Base-by-base conservation (phyloP, 2,329 filamentous ascomycete genomes). In the Fusarium cyanostomum region DNA sequence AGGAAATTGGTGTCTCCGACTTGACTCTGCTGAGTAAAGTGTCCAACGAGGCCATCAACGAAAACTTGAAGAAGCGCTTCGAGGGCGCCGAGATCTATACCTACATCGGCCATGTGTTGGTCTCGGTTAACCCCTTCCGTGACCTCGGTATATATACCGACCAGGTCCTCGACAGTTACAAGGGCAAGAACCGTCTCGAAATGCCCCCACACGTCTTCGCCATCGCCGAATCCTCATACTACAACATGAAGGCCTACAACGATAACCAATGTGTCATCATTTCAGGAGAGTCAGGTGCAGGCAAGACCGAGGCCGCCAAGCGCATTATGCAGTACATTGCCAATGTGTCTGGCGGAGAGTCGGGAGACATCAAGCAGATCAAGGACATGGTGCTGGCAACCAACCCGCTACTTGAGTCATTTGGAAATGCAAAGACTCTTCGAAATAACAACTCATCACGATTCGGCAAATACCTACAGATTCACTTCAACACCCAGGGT, bases 191-290 rank as follows among this genome's bases (percentile, higher is more conserved):
- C 81, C 89, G 95, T 67, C 86, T 99, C 67, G 95, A 99, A 81
- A 88, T 92, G 81, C 91, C 93, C 26, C 95, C 95, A 8, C 95
- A 99, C 78, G 95, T 99, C 69, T 99, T 97, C 77, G 94, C 93
- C 60, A 95, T 99, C 73, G 95, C 95, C 74, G 95, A 99, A 79
- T 91, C 94, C 8, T 79, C 94, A 52, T 99, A 99, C 82, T 98
- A 98, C 82, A 98, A 99, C 82, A 98, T 99, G 95, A 98, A 98
- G 78, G 94, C 94, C 42, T 99, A 99, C 84, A 92, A 92, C 73
- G 95, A 98, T 71, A 98, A 98, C 81, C 95, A 99, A 78, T 98
- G 95, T 80, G 94, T 99, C 69, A 99, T 99, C 78, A 99, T 99
- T 71, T 98, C 95, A 5, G 95, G 95, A 75, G 95, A 99, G 80